A percentile compares a stretch with the other conserved stretches of the same genome.
Evolutionary conservation across 2,329 filamentous ascomycete genomes (phyloP).

Genomic region (Paramyrothecium roridum): DNA sequence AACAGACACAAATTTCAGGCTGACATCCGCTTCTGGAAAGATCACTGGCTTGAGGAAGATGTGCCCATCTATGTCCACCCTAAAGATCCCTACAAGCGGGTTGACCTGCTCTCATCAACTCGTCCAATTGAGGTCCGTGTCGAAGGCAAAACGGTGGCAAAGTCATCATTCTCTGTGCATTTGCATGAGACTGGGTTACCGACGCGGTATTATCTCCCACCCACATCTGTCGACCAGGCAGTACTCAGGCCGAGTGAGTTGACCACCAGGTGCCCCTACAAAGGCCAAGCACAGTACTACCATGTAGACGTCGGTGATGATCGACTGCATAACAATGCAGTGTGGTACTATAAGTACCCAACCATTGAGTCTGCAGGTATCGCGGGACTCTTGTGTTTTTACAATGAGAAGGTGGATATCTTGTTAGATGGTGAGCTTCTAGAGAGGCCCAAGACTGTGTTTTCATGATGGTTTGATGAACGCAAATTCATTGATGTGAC

Average conservation of each 20-base stretch:
- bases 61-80: slow-evolving; percentile 58
- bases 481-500: too few relatives aligned
- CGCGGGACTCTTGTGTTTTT: slow-evolving; percentile 59
- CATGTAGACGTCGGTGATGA: slow-evolving; percentile 44
- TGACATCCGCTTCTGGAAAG: too few relatives aligned
- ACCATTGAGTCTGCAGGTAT: slow-evolving; percentile 53
- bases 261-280: slow-evolving; percentile 62
- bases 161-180: slow-evolving; percentile 42
- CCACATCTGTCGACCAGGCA: slow-evolving; percentile 42
- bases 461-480: too few relatives aligned
- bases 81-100: slow-evolving; percentile 64
- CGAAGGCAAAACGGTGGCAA: background rate
- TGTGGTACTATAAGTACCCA: slow-evolving; percentile 62
- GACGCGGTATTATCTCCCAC: slow-evolving; percentile 56
- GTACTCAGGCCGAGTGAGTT: slow-evolving; percentile 47
- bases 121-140: background rate
- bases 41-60: slow-evolving; percentile 53
- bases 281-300: slow-evolving; percentile 63
- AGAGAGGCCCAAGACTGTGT: slow-evolving; percentile 23
- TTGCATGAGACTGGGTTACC: slow-evolving; percentile 60
- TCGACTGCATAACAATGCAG: slow-evolving; percentile 44
- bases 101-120: slow-evolving; percentile 55
- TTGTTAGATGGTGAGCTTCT: slow-evolving; percentile 46
- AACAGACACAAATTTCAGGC: too few relatives aligned
- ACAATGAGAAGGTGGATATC: slow-evolving; percentile 68